These are phyloP conservation scores for Kazachstania sp. DNA, from an alignment of 1,139 yeast genomes.

Conservation along the genomic window DNA sequence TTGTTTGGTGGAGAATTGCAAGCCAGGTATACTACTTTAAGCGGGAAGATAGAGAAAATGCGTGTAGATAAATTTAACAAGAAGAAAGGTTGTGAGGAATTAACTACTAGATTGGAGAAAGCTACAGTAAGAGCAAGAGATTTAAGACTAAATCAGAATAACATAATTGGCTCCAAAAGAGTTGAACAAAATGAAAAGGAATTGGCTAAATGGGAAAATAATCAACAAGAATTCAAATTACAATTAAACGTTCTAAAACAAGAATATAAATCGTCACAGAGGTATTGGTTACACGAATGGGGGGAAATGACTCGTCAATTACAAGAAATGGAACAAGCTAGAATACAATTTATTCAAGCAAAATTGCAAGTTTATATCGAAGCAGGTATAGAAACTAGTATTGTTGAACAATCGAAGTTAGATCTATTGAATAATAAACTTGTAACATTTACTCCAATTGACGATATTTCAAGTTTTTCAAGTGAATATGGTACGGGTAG, in stretches of 20 bases:
- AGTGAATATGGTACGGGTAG: slow-evolving; percentile 30
- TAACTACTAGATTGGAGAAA: slow-evolving; percentile 22
- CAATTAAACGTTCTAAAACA: slow-evolving; percentile 47
- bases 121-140: slow-evolving; percentile 23
- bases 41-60: slow-evolving; percentile 65
- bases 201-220: slow-evolving; percentile 45
- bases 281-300: slow-evolving; percentile 78
- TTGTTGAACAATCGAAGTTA: slow-evolving; percentile 25
- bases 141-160: slow-evolving; percentile 39
- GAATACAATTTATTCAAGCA: slow-evolving; percentile 65
- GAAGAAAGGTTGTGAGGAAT: slow-evolving; percentile 24
- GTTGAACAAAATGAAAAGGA: slow-evolving; percentile 58
- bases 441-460: slow-evolving; percentile 24
- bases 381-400: slow-evolving; percentile 19
- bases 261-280: slow-evolving; percentile 49
- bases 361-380: slow-evolving; percentile 73
- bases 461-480: slow-evolving; percentile 27
- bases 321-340: slow-evolving; percentile 69
- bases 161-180: slow-evolving; percentile 73
- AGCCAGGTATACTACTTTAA: slow-evolving; percentile 51
- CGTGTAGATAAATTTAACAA: slow-evolving; percentile 27
- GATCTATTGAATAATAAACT: slow-evolving; percentile 21
- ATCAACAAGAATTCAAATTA: slow-evolving; percentile 42
- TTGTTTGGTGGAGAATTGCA: slow-evolving; percentile 20
- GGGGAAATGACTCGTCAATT: slow-evolving; percentile 54